Percentiles rank a stretch among this genome's conserved stretches.
phyloP scores from a whole-genome alignment of 805 yeast species.

The Saccharomyces eubayanus region DNA sequence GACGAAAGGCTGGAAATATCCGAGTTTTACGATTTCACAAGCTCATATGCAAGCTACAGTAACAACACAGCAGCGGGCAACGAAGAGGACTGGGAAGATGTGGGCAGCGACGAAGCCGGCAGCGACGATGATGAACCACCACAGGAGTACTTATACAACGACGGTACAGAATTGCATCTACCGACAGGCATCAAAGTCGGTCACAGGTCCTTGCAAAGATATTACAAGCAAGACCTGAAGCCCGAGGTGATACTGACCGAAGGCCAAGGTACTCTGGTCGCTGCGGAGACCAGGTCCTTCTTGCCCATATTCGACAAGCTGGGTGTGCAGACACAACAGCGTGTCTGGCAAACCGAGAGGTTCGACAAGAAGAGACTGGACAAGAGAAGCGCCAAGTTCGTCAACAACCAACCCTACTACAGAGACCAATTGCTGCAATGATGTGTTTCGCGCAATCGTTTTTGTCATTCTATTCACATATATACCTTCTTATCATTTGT shows the following conservation, averaged over 20 bases:
- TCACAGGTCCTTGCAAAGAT: conserved; percentile 73
- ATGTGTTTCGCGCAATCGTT: background rate
- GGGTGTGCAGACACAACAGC: conserved; percentile 42
- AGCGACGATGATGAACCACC: conserved; percentile 30
- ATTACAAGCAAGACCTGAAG: conserved; percentile 64
- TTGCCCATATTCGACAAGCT: conserved; percentile 34
- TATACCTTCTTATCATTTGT: background rate
- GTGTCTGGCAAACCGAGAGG: conserved; percentile 61
- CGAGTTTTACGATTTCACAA: conserved; percentile 81
- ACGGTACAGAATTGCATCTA: conserved; percentile 65
- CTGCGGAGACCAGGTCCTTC: conserved; percentile 63
- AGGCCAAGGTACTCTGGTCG: conserved; percentile 78
- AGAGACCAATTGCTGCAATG: conserved; percentile 65
- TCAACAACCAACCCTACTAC: conserved; percentile 84
- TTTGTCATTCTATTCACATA: background rate
- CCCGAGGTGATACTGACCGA: conserved; percentile 55
- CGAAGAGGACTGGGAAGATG: conserved; percentile 34
- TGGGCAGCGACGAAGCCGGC: conserved; percentile 23
- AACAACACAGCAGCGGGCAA: conserved; percentile 16
- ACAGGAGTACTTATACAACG: conserved; percentile 40
- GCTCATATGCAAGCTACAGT: conserved; percentile 44
- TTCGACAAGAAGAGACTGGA: conserved; percentile 42
- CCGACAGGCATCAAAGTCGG: conserved; percentile 83
- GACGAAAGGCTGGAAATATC: conserved; percentile 81
- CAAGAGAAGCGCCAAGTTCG: conserved; percentile 61